Evolutionary conservation across 2,329 filamentous ascomycete species (phyloP), one percentile per base, ranked within the genome.

Genomic region (Nemania sp.): DNA sequence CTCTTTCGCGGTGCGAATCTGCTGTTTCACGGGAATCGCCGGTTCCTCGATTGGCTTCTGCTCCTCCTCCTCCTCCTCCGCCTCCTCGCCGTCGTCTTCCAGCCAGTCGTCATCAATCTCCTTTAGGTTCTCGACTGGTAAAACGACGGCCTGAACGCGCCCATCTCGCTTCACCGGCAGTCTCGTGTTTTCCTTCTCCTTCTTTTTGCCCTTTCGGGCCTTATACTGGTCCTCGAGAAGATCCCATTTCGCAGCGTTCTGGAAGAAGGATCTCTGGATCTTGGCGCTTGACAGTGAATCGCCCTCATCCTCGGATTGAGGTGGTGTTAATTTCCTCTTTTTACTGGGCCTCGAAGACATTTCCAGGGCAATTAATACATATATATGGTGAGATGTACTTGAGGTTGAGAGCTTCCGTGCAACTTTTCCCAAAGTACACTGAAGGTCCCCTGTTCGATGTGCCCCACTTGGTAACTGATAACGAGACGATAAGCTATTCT

Each of bases 161-260:
- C 95, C 95, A 66, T 94, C 90, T 0, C 87, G 83, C 77, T 95
- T 96, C 65, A 97, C 92, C 0, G 93, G 93, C 37, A 99, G 80
- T 68, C 89, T 86, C 39, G 86, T 91, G 72, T 80, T 89, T 72
- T 93, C 90, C 64, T 81, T 83, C 69, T 81, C 82, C 68, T 87
- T 83, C 74, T 92, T 91, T 72, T 86, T 88, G 37, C 83, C 78
- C 74, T 95, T 95, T 68, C 91, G 84, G 48, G 90, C 87, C 67
- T 87, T 87, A 63, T 85, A 85, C 76, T 96, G 75, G 91, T 89
- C 73, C 96, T 90, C 79, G 97, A 95, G 50, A 37, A 97, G 83
- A 71, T 97, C 87, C 92, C 94, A 98, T 76, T 87, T 88, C 60
- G 90, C 83, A 5, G 90, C 91, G 70, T 86, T 88, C 69, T 86